Conservation (phyloP, 352 stramenopile species). For the Phytophthora cryptogea region DNA sequence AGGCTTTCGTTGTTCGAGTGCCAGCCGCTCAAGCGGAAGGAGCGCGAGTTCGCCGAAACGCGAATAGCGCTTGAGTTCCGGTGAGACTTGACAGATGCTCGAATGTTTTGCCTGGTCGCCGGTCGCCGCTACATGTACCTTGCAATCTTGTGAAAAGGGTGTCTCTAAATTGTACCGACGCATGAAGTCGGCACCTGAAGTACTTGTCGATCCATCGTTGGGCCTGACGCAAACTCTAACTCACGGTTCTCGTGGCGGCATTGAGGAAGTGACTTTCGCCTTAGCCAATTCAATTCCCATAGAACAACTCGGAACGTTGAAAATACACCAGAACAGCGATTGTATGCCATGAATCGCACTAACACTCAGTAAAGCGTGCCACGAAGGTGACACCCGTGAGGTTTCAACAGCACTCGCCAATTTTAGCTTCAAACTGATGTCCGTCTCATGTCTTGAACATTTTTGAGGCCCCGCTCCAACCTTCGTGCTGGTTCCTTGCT, state of each 20-base stretch:
- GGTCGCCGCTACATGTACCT: conserved; percentile 3
- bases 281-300: too few species aligned
- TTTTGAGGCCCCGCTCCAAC: neutral
- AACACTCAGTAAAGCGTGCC: too few species aligned
- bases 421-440: conserved; percentile 18
- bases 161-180: too few species aligned
- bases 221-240: too few species aligned
- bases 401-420: conserved; percentile 12
- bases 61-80: conserved; percentile 20
- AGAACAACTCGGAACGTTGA: too few species aligned
- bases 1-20: conserved; percentile 22
- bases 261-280: too few species aligned
- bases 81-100: conserved; percentile 24
- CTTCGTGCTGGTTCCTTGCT: neutral
- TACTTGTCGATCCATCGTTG: too few species aligned
- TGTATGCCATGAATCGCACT: too few species aligned
- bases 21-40: conserved; percentile 16
- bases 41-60: conserved; percentile 9
- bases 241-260: too few species aligned
- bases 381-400: conserved; percentile 4
- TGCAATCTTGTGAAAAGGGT: conserved; percentile 2
- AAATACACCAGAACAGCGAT: too few species aligned
- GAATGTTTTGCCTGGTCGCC: conserved; percentile 14
- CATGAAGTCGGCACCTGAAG: too few species aligned
- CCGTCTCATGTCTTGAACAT: conserved; percentile 10